These are phyloP conservation scores for Pulchroboletus neoregius DNA, from an alignment of 1,284 basidiomycete genomes.

Conservation along the genomic window DNA sequence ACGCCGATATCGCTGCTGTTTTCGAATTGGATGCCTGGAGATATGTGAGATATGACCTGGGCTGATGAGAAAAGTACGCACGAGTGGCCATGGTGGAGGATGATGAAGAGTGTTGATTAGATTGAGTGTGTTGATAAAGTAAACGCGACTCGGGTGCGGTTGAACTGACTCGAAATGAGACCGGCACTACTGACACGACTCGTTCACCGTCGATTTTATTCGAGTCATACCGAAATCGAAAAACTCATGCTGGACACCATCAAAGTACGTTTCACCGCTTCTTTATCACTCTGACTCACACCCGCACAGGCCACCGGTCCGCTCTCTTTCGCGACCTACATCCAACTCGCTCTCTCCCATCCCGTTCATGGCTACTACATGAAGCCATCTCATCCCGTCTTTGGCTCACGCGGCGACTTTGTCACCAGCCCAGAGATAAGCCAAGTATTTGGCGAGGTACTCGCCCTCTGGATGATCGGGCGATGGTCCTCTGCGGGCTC, in stretches of 20 bases:
- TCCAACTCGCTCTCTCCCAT: slow-evolving; percentile 85
- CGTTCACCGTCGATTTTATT: background rate
- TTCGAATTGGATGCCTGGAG: slow-evolving; percentile 86
- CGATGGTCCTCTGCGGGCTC: slow-evolving; percentile 70
- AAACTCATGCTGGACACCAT: slow-evolving; percentile 65
- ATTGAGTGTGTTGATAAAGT: too few relatives aligned
- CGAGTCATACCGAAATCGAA: slow-evolving; percentile 45
- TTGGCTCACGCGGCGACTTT: slow-evolving; percentile 90
- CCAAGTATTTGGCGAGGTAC: slow-evolving; percentile 95
- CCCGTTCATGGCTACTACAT: slow-evolving; percentile 90
- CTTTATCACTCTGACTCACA: background rate
- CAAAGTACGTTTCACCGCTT: slow-evolving; percentile 43
- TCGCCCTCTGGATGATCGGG: slow-evolving; percentile 83
- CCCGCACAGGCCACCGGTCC: slow-evolving; percentile 74
- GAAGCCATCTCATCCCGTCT: slow-evolving; percentile 66
- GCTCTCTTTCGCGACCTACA: slow-evolving; percentile 81
- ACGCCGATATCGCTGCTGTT: slow-evolving; percentile 97
- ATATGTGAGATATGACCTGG: slow-evolving; percentile 2
- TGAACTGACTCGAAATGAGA: too few relatives aligned
- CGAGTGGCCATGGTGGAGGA: slow-evolving; percentile 57
- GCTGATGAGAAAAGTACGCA: slow-evolving; percentile 34
- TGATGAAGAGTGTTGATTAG: background rate
- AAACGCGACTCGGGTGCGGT: too few relatives aligned
- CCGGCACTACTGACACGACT: background rate
- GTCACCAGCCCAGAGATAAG: slow-evolving; percentile 96